Percentiles rank a stretch among this genome's conserved stretches.
Evolutionary conservation across 306 rosid genomes (phyloP).

Genomic region (Vigna unguiculata): DNA sequence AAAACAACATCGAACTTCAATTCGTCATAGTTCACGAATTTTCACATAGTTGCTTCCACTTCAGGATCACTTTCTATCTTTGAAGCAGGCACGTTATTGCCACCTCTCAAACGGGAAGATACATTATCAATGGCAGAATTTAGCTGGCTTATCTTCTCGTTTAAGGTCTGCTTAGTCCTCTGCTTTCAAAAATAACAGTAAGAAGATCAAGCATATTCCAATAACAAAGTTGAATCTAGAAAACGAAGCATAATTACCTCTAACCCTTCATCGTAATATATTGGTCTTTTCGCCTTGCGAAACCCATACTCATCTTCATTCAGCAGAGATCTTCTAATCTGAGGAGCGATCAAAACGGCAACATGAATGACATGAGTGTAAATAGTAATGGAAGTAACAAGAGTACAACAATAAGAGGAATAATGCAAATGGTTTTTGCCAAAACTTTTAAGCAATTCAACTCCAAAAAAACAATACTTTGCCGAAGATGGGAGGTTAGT

Average conservation of each 20-base stretch:
- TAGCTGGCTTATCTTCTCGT: slow-evolving; percentile 86
- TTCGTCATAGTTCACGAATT: slow-evolving; percentile 22
- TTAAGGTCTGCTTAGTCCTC: slow-evolving; percentile 83
- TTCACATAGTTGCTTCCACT: slow-evolving; percentile 76
- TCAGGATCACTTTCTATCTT: slow-evolving; percentile 77
- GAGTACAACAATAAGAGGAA: slow-evolving; percentile 21
- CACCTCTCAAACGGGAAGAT: slow-evolving; percentile 93
- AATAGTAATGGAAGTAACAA: slow-evolving; percentile 30
- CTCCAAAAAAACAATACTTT: background rate
- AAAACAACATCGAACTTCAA: slow-evolving; percentile 31
- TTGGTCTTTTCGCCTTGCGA: slow-evolving; percentile 81
- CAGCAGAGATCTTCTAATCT: slow-evolving; percentile 86
- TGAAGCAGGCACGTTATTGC: slow-evolving; percentile 64
- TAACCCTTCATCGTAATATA: slow-evolving; percentile 90
- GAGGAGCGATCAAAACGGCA: slow-evolving; percentile 39
- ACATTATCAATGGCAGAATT: slow-evolving; percentile 95
- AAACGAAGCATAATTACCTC: slow-evolving; percentile 62
- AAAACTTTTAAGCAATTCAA: slow-evolving; percentile 18
- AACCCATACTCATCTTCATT: slow-evolving; percentile 93
- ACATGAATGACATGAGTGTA: background rate
- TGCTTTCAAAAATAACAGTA: slow-evolving; percentile 50
- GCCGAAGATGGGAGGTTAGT: slow-evolving; percentile 20
- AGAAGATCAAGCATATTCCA: slow-evolving; percentile 19
- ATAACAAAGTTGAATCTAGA: slow-evolving; percentile 18
- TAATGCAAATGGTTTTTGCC: slow-evolving; percentile 21